Evolutionary conservation across 2,329 filamentous ascomycete genomes (phyloP).

Genomic region (Geosmithia morbida): DNA sequence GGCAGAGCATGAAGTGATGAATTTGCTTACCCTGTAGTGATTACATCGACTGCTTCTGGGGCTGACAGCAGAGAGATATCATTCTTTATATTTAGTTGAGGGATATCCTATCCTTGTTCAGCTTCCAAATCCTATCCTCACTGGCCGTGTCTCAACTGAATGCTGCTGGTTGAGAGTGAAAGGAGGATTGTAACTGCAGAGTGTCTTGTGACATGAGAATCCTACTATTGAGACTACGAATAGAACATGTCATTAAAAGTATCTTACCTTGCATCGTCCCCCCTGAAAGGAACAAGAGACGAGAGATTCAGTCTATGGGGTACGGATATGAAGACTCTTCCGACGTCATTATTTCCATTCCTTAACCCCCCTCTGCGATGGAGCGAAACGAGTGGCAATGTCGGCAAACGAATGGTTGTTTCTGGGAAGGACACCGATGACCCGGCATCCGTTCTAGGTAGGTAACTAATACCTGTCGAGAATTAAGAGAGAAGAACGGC

Average conservation of each 20-base stretch:
- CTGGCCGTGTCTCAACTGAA: too few relatives aligned
- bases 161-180: too few relatives aligned
- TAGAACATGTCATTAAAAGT: too few relatives aligned
- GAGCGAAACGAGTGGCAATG: neutral
- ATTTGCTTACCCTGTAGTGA: neutral
- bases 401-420: neutral
- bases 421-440: neutral
- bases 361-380: neutral
- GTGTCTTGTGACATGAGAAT: too few relatives aligned
- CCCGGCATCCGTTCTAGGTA: neutral
- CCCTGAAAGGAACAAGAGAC: too few relatives aligned
- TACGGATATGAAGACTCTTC: too few relatives aligned
- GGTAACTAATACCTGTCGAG: neutral
- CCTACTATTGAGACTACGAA: too few relatives aligned
- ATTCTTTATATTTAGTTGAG: neutral
- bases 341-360: neutral
- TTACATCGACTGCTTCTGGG: neutral
- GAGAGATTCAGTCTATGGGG: too few relatives aligned
- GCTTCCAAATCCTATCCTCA: too few relatives aligned
- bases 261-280: too few relatives aligned
- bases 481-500: neutral
- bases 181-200: too few relatives aligned
- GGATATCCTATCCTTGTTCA: neutral
- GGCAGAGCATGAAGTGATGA: neutral
- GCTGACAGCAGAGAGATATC: too few relatives aligned